Percentiles rank a stretch among this genome's conserved stretches.
phyloP scores from a whole-genome alignment of 257 asterid genomes.

The Hygrophila difformis region DNA sequence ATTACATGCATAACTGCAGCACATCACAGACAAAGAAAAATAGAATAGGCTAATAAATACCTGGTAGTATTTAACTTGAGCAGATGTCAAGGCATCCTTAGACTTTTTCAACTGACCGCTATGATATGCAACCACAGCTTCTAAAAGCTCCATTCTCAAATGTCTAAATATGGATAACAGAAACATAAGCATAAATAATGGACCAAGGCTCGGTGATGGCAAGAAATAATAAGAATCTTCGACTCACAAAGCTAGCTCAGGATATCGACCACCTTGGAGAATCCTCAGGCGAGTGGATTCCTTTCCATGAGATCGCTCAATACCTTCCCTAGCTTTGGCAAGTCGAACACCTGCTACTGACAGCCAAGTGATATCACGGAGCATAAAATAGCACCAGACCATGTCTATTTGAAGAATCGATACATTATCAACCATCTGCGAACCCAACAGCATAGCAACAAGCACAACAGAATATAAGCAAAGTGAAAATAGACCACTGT shows the following conservation, averaged over 20 bases:
- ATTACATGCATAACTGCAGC: constrained; percentile 1
- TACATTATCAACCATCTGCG: constrained; percentile 88
- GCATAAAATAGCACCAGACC: constrained; percentile 98
- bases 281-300: constrained; percentile 77
- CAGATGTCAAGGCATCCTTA: constrained; percentile 51
- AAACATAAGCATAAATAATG: neutral
- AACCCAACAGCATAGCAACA: constrained; percentile 15
- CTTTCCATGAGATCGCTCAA: constrained; percentile 91
- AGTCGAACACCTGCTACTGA: constrained; percentile 85
- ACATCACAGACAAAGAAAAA: constrained; percentile 1
- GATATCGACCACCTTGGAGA: constrained; percentile 77
- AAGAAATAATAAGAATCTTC: constrained; percentile 3
- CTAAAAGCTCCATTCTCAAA: constrained; percentile 82
- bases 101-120: constrained; percentile 61
- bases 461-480: constrained; percentile 3
- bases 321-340: constrained; percentile 77
- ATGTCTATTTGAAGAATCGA: constrained; percentile 88
- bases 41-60: constrained; percentile 27
- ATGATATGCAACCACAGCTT: constrained; percentile 89
- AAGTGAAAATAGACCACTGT: neutral
- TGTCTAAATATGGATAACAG: constrained; percentile 36
- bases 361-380: constrained; percentile 85
- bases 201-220: constrained; percentile 12
- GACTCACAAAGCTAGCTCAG: constrained; percentile 81
- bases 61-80: constrained; percentile 60